Base-by-base conservation (phyloP, 2,329 filamentous ascomycete species). In the Arthrobotrys sinensis region DNA sequence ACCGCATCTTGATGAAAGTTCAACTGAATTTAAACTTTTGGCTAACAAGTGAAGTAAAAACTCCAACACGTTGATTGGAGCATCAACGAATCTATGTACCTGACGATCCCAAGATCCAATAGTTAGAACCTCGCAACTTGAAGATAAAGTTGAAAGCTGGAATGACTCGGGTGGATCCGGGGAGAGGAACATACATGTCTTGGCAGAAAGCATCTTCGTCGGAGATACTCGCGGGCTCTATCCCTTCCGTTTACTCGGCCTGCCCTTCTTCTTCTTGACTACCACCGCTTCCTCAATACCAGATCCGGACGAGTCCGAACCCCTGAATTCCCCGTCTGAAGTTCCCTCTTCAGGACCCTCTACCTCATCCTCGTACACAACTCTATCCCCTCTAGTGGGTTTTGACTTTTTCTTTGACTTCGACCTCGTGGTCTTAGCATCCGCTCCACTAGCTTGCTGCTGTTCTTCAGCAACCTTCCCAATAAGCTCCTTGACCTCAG, bases 401-500 rank as follows among this genome's bases (percentile, higher is more conserved):
- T 79, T 75, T 75, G 60, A 48, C 65, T 70, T 76, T 65, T 57
- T 19, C 46, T 75, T 79, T 75, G 69, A 62, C 66, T 66, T 72
- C 48, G 69, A 65, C 36, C 53, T 65, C 24, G 68, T 36, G 60
- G 53, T 46, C 48, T 66, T 57, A 43, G 65, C 57, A 48, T 38
- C 32, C n/a, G 12, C 19, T 4, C 2, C 38, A 16, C 11, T 63
- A 24, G 10, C 48, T 11, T 55, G 65, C 48, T 60, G 14, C n/a
- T 77, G 72, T 5, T 78, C 75, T 19, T 79, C 76, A 8, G 76
- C 76, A n/a, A 93, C 89, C 82, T 92, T 90, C 50, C 89, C 88
- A 57, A 95, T 87, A 64, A 95, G 91, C 82, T 91, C 90, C 80
- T 90, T 89, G 7, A 90, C 89, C 83, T 95, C 92, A 79, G 91